Base-by-base conservation (phyloP, 768 basidiomycete genomes). In the Termitomyces sp. region DNA sequence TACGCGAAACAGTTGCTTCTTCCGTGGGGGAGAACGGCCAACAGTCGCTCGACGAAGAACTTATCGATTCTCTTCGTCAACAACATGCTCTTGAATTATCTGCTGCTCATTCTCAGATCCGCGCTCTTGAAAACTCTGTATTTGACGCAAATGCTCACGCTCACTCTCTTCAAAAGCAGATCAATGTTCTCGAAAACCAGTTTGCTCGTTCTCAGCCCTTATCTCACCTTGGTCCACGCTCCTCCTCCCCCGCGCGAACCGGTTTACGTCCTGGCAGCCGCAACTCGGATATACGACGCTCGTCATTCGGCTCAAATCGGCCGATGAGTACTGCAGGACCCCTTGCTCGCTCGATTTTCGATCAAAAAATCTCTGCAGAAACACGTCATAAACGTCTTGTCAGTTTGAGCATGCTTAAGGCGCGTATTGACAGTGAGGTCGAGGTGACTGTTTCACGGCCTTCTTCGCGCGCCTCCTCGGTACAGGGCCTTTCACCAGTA, bases 401-500 rank as follows among this genome's bases (percentile, higher is more conserved):
- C 62, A 90, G 88, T 70, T 70, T 94, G 61, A 83, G 86, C 69
- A 94, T 95, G 89, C 81, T 95, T 49, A 93, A 92, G 65, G 91
- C 90, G 21, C 83, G 92, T 43, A 94, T 94, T 62, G 89, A 93
- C 57, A 87, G 88, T 66, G 92, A 94, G 68, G 72, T 78, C 19
- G 82, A 78, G 15, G 70, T 71, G 2, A 70, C 70, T 22, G 57
- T 71, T 15, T 69, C 73, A 37, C 74, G 72, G 32, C 75, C 81
- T 2, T 71, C 77, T 3, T 82, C 82, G 19, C 74, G 62, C 21
- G 60, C 62, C 17, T 65, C 64, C 12, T 63, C 60, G 21, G 45
- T 57, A 3, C 56, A 84, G 48, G 74, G 77, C 14, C 70, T 84
- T 51, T 85, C 85, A 37, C 80, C 80, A 22, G 76, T 80, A 30